These are phyloP conservation scores for Anthracocystis walkeri DNA, from an alignment of 1,284 basidiomycete genomes.

Conservation along the genomic window DNA sequence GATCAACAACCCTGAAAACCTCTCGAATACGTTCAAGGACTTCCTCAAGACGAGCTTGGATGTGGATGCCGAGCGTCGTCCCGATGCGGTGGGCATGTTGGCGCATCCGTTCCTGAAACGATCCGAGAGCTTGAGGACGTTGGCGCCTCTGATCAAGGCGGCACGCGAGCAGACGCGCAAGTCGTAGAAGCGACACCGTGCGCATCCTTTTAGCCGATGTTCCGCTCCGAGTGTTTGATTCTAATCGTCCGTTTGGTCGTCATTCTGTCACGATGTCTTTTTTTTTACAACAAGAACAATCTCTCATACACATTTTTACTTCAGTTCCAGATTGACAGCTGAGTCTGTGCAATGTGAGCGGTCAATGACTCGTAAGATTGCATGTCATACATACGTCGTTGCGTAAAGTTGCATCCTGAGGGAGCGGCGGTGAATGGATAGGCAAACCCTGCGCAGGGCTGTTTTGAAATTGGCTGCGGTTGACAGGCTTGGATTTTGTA, in stretches of 20 bases:
- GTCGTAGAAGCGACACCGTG: constrained; percentile 11
- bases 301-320: neutral
- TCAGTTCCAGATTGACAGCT: neutral
- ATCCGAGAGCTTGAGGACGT: constrained; percentile 82
- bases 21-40: constrained; percentile 87
- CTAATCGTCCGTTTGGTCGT: no score
- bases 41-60: constrained; percentile 91
- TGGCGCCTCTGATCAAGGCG: constrained; percentile 92
- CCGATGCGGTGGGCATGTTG: constrained; percentile 84
- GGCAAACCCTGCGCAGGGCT: neutral
- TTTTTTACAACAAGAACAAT: constrained; percentile 14
- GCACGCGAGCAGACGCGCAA: constrained; percentile 76
- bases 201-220: no score
- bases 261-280: no score
- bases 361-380: neutral
- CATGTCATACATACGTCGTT: neutral
- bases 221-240: no score
- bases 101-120: constrained; percentile 89
- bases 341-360: neutral
- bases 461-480: no score
- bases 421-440: neutral
- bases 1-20: constrained; percentile 92
- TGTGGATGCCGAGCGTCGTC: constrained; percentile 92
- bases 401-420: neutral
- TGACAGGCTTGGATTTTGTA: no score